Evolutionary conservation across 495 filamentous ascomycete species (phyloP).

Genomic region (Hypoxylon lienhwacheense): DNA sequence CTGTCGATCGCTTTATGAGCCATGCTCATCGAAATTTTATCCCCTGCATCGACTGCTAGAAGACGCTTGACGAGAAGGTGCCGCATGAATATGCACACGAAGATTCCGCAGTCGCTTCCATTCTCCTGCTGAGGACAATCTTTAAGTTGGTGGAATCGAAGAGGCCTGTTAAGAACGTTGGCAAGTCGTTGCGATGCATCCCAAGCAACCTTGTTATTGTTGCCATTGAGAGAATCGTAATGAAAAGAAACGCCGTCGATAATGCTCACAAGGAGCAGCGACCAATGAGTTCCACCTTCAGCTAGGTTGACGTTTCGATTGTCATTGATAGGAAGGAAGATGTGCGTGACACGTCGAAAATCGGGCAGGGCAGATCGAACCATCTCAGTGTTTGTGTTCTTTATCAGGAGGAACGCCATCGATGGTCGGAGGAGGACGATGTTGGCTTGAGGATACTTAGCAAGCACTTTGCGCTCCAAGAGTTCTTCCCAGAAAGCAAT

Average conservation of each 20-base stretch:
- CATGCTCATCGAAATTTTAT: constrained; percentile 94
- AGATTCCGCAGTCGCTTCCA: constrained; percentile 90
- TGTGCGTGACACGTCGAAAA: constrained; percentile 81
- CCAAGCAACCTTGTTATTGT: constrained; percentile 73
- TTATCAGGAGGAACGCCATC: constrained; percentile 92
- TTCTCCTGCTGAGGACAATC: constrained; percentile 94
- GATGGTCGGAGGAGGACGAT: constrained; percentile 90
- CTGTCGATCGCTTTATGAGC: constrained; percentile 78
- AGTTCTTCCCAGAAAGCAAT: constrained; percentile 99
- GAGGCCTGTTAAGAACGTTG: constrained; percentile 60
- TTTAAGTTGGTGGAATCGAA: constrained; percentile 73
- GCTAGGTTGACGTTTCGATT: constrained; percentile 70
- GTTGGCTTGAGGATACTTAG: constrained; percentile 71
- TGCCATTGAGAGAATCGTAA: constrained; percentile 85
- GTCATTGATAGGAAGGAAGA: constrained; percentile 97
- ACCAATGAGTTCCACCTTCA: constrained; percentile 95
- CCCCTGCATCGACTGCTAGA: constrained; percentile 69
- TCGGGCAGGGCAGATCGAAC: constrained; percentile 77
- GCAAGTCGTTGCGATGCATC: constrained; percentile 64
- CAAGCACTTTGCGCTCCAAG: constrained; percentile 84
- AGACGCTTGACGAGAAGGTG: constrained; percentile 81
- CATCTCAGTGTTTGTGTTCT: constrained; percentile 72
- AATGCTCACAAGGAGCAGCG: constrained; percentile 82
- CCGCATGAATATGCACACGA: constrained; percentile 91
- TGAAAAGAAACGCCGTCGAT: constrained; percentile 93